A percentile compares a stretch with the other conserved stretches of the same genome.
phyloP scores from a whole-genome alignment of 1,139 yeast genomes.

The Blastobotrys raffinosifermentans region DNA sequence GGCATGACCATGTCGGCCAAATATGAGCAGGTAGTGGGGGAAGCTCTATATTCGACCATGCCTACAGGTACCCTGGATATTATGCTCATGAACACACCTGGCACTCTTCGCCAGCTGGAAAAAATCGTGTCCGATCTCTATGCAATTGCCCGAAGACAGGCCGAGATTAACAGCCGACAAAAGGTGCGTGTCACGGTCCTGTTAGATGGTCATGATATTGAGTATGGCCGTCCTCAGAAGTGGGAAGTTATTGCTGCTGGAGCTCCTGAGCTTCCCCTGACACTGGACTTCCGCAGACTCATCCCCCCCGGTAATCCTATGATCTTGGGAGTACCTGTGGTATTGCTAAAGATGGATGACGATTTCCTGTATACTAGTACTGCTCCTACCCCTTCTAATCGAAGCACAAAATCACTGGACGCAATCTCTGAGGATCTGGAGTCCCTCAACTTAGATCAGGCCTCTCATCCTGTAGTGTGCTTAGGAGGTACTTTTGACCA shows the following conservation, averaged over 20 bases:
- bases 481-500: constrained; percentile 98
- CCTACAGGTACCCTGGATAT: constrained; percentile 33
- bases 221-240: constrained; percentile 22
- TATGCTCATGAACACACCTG: constrained; percentile 28
- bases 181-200: constrained; percentile 32
- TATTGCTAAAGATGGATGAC: constrained; percentile 21
- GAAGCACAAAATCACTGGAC: background rate
- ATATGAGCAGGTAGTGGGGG: constrained; percentile 22
- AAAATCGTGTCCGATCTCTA: constrained; percentile 27
- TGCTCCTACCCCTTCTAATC: background rate
- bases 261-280: constrained; percentile 23
- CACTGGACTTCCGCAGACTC: constrained; percentile 21
- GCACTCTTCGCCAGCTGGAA: constrained; percentile 27
- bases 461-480: constrained; percentile 23
- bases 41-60: constrained; percentile 28
- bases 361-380: background rate
- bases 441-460: background rate
- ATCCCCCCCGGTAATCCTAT: constrained; percentile 22
- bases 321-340: constrained; percentile 26
- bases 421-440: background rate
- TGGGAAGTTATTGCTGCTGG: constrained; percentile 34
- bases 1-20: constrained; percentile 15
- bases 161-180: constrained; percentile 18
- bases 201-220: constrained; percentile 31
- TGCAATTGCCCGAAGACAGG: constrained; percentile 23